Conservation (phyloP, 495 filamentous ascomycete genomes). For the Penicillium soppii region DNA sequence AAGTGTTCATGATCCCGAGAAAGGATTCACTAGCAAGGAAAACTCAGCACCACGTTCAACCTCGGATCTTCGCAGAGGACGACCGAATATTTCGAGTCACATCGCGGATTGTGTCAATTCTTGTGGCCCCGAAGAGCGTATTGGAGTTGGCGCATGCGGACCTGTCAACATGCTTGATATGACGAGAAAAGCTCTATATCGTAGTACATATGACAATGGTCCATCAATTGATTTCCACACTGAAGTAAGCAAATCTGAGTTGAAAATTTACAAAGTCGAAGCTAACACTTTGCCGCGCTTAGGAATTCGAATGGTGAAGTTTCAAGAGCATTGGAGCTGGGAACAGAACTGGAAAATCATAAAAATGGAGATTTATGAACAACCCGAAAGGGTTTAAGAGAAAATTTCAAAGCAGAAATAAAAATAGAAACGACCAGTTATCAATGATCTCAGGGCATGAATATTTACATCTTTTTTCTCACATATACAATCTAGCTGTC, state of each 20-base stretch:
- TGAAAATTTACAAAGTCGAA: not conserved
- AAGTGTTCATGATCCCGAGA: conserved; percentile 2
- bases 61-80: not conserved
- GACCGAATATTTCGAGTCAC: conserved; percentile 1
- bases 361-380: too few species aligned
- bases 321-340: too few species aligned
- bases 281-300: not conserved
- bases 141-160: conserved; percentile 18
- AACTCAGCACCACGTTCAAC: not conserved
- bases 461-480: conserved; percentile 1
- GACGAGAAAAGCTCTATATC: not conserved
- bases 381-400: too few species aligned
- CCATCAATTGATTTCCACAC: conserved; percentile 14
- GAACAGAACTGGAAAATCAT: too few species aligned
- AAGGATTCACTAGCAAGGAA: not conserved
- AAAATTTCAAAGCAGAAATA: too few species aligned
- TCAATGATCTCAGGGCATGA: not conserved
- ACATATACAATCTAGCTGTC: conserved; percentile 29
- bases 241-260: conserved; percentile 6
- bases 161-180: conserved; percentile 8
- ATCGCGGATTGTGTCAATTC: conserved; percentile 1
- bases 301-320: conserved; percentile 10
- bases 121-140: not conserved
- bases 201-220: conserved; percentile 6
- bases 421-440: too few species aligned